Percentiles rank a stretch among this genome's conserved stretches.
Conservation (phyloP, 148 eudicot genomes). For the Rhododendron henanense region DNA sequence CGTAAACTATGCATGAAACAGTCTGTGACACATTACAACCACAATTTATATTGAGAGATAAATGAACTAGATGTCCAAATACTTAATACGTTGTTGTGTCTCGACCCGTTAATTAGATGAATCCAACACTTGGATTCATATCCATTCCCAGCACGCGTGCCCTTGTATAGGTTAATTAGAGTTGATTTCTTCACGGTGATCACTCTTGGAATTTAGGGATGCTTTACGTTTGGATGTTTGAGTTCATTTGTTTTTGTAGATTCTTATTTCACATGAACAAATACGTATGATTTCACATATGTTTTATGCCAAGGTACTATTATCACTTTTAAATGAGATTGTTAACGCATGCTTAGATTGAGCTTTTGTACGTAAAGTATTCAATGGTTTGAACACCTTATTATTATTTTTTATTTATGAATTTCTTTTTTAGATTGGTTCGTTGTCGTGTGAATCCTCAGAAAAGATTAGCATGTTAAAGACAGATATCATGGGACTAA, state of each 20-base stretch:
- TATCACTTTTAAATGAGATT: background rate
- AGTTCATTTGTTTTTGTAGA: background rate
- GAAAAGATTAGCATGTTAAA: constrained; percentile 54
- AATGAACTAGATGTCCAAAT: background rate
- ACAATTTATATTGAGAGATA: background rate
- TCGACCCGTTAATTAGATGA: background rate
- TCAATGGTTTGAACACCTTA: background rate
- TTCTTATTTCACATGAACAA: background rate
- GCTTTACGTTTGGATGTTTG: background rate
- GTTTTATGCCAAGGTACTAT: background rate
- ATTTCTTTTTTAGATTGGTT: constrained; percentile 23
- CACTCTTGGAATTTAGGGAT: constrained; percentile 4
- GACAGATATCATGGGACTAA: constrained; percentile 43
- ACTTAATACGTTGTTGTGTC: background rate
- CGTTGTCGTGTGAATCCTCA: constrained; percentile 52
- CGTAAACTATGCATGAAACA: background rate
- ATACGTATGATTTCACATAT: background rate
- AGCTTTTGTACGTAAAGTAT: background rate
- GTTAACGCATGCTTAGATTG: background rate
- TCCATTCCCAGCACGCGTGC: background rate
- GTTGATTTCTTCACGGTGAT: background rate
- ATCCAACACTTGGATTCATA: background rate
- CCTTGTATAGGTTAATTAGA: background rate
- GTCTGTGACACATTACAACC: background rate
- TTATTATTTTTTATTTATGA: background rate